Conservation (phyloP, 1,284 basidiomycete species). For the Irpex sp. region DNA sequence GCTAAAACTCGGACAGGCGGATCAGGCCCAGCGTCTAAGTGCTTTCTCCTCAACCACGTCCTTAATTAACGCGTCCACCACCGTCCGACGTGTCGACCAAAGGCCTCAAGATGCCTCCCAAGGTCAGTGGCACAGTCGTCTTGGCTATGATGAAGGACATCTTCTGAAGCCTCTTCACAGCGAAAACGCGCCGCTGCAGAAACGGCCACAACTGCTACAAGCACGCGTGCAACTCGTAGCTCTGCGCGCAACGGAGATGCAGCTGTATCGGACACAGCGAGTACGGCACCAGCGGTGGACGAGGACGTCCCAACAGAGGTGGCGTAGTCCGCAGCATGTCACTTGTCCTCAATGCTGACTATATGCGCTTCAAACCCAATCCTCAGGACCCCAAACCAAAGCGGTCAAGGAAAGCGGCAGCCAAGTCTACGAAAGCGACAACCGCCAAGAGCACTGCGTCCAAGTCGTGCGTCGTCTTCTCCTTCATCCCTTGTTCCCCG, state of each 20-base stretch:
- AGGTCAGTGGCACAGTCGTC: slow-evolving; percentile 9
- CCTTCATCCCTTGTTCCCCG: background rate
- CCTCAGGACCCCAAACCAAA: slow-evolving; percentile 9
- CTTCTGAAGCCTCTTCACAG: slow-evolving; percentile 20
- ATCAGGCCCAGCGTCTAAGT: background rate
- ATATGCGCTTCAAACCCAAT: background rate
- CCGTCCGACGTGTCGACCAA: slow-evolving; percentile 6
- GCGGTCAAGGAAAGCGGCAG: slow-evolving; percentile 7
- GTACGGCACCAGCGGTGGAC: slow-evolving; percentile 13
- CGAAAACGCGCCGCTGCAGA: slow-evolving; percentile 36
- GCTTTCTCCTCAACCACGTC: slow-evolving; percentile 2
- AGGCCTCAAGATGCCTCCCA: slow-evolving; percentile 20
- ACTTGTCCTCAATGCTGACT: background rate
- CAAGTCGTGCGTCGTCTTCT: background rate
- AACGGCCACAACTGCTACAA: slow-evolving; percentile 26
- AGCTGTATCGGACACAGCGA: slow-evolving; percentile 3
- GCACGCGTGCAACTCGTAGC: slow-evolving; percentile 46
- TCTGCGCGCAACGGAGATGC: slow-evolving; percentile 33
- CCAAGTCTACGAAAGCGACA: slow-evolving; percentile 7
- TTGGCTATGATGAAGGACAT: too few species aligned
- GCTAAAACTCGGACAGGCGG: background rate
- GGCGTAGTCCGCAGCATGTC: background rate
- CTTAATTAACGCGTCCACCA: slow-evolving; percentile 2
- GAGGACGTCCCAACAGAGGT: slow-evolving; percentile 6
- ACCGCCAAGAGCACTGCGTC: slow-evolving; percentile 12